A percentile compares a stretch with the other conserved stretches of the same genome.
Conservation (phyloP, 345 rosid genomes). For the Lepidium sativum region DNA sequence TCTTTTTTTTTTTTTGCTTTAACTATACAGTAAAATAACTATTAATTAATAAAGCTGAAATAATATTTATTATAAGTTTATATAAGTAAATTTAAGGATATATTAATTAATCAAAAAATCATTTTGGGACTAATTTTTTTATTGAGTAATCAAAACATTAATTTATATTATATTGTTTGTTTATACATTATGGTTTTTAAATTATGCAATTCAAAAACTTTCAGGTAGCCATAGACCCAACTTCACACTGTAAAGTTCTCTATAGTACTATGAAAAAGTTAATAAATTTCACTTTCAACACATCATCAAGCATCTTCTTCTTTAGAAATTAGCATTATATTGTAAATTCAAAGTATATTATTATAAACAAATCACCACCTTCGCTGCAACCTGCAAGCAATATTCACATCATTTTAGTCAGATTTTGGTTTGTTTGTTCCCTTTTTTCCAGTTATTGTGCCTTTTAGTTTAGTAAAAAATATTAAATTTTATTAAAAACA, state of each 20-base stretch:
- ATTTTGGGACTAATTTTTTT: no score
- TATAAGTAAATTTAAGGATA: no score
- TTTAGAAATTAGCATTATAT: background rate
- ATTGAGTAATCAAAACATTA: no score
- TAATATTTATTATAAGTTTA: no score
- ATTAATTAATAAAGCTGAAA: no score
- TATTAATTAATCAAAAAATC: no score
- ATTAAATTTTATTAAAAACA: background rate
- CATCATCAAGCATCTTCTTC: background rate
- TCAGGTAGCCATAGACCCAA: background rate
- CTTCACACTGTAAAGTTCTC: background rate
- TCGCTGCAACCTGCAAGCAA: slow-evolving; percentile 13
- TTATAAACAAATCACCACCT: background rate
- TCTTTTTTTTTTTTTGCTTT: background rate
- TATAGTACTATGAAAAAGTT: background rate
- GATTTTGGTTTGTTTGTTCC: background rate
- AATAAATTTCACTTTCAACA: slow-evolving; percentile 1
- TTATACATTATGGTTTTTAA: background rate
- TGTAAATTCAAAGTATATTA: background rate
- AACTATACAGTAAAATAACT: background rate
- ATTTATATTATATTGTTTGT: no score
- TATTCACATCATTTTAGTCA: background rate
- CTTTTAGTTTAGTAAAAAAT: background rate
- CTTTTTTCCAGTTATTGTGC: background rate
- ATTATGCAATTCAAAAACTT: background rate